These are phyloP conservation scores for Ceratocystis alfenasii DNA, from an alignment of 2,329 filamentous ascomycete genomes.

Conservation along the genomic window DNA sequence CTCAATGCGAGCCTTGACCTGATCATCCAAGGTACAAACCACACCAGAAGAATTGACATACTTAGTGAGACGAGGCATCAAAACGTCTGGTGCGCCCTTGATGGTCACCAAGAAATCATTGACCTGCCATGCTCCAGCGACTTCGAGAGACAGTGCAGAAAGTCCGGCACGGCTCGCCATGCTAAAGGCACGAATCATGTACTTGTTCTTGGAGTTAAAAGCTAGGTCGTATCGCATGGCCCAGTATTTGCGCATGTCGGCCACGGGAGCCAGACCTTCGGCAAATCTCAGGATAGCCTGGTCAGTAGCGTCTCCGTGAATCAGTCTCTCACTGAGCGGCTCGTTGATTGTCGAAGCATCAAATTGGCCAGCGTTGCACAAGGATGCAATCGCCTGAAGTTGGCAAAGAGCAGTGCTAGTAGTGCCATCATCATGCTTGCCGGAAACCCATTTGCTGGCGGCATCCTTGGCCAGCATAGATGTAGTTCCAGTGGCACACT, in stretches of 20 bases:
- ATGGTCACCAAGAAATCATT: constrained; percentile 62
- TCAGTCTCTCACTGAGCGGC: constrained; percentile 61
- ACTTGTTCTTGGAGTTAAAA: constrained; percentile 37
- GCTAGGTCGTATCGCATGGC: constrained; percentile 64
- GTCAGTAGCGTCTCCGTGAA: constrained; percentile 89
- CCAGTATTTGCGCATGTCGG: constrained; percentile 41
- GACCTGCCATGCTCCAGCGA: constrained; percentile 96
- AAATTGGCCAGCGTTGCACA: constrained; percentile 71
- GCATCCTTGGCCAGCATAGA: constrained; percentile 77
- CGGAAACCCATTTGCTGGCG: constrained; percentile 55
- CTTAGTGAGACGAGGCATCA: constrained; percentile 78
- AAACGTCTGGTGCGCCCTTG: constrained; percentile 92
- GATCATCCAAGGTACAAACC: constrained; percentile 57
- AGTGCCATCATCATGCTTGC: constrained; percentile 55
- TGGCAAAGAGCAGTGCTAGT: constrained; percentile 64
- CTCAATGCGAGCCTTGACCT: constrained; percentile 56
- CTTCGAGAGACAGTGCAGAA: constrained; percentile 95
- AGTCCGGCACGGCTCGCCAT: constrained; percentile 58
- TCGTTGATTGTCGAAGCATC: constrained; percentile 60
- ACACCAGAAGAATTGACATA: constrained; percentile 68
- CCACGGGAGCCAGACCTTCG: constrained; percentile 83
- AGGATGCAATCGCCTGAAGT: constrained; percentile 56
- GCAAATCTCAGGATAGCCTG: constrained; percentile 80
- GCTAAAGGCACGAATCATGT: constrained; percentile 57
- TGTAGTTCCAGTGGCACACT: constrained; percentile 71